Percentiles rank a stretch among this genome's conserved stretches.
These are phyloP conservation scores for Acer saccharum DNA, from an alignment of 345 rosid genomes.

Conservation along the genomic window DNA sequence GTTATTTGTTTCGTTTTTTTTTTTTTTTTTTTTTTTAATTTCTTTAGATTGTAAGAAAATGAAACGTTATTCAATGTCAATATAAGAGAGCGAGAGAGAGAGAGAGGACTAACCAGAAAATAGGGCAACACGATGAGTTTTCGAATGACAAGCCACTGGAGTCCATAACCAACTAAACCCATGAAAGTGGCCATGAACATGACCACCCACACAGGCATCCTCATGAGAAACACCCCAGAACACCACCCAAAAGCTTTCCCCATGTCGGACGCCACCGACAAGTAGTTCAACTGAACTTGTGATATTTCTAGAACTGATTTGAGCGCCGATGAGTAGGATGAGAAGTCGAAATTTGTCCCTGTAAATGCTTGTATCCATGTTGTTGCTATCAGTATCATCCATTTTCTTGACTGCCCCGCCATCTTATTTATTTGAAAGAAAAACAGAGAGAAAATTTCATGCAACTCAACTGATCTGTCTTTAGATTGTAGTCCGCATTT, in stretches of 20 bases:
- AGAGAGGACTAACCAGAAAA: slow-evolving; percentile 47
- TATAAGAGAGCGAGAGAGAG: neutral
- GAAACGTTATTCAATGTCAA: too few species aligned
- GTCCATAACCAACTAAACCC: slow-evolving; percentile 62
- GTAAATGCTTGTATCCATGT: slow-evolving; percentile 82
- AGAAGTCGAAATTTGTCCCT: slow-evolving; percentile 86
- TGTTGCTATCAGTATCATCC: slow-evolving; percentile 64
- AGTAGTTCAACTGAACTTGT: slow-evolving; percentile 69
- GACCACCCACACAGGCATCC: slow-evolving; percentile 64
- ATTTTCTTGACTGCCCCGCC: slow-evolving; percentile 64
- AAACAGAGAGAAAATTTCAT: too few species aligned
- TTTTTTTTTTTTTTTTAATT: too few species aligned
- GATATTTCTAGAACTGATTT: slow-evolving; percentile 69
- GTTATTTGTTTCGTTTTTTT: too few species aligned
- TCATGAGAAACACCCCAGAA: slow-evolving; percentile 51
- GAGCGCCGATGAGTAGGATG: slow-evolving; percentile 59
- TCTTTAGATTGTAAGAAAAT: too few species aligned
- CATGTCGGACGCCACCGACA: slow-evolving; percentile 77
- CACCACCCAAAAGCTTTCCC: slow-evolving; percentile 86
- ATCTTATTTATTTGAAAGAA: slow-evolving; percentile 18
- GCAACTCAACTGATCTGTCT: too few species aligned
- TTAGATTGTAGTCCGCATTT: too few species aligned
- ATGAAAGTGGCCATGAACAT: slow-evolving; percentile 55
- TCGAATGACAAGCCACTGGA: slow-evolving; percentile 72
- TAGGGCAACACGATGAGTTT: slow-evolving; percentile 57